Base-by-base conservation (phyloP, 768 basidiomycete species). In the Termitomyces sp. region DNA sequence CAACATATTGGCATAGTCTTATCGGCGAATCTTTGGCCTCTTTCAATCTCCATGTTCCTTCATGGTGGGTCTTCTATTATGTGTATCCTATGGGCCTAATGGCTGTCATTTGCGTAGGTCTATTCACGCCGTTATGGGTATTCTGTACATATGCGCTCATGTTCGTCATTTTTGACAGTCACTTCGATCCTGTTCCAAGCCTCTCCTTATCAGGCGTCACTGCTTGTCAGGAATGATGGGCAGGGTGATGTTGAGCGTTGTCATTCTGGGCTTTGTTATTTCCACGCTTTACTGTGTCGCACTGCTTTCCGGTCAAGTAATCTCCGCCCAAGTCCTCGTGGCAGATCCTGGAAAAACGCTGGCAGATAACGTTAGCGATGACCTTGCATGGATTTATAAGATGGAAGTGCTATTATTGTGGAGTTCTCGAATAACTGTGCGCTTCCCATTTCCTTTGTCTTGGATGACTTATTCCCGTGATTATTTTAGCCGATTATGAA, bases 391-490 rank as follows among this genome's bases (percentile, higher is more conserved):
- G 16, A 14, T 51, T 4, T 51, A 34, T 10, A 37, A 12, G 14
- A 37, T 44, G 20, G 43, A 55, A 14, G n/a, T 44, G 4, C 3
- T 56, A 5, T 20, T 39, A 4, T 6, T 47, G 18, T 56, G 55
- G 55, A 40, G 55, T 32, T 47, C 55, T 30, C 43, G 55, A 27
- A 40, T 48, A 47, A 27, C 37, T 56, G 45, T 56, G 7, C 30
- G 46, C 16, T 33, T 40, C 7, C n/a, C 4, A 36, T 46, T 18
- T 26, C 16, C 14, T 43, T 43, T 13, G 10, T 24, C 22, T 24
- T 36, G 14, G 24, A 7, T 26, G 9, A 30, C 16, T 39, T 22
- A n/a, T 24, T 10, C 9, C 8, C 2, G 32, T 40, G n/a, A 22
- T 24, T 20, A 3, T 27, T 5, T n/a, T 18, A 57, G 56, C 56